A percentile compares a stretch with the other conserved stretches of the same genome.
These are phyloP conservation scores for Fusarium paranaense DNA, from an alignment of 2,329 filamentous ascomycete species.

Conservation along the genomic window DNA sequence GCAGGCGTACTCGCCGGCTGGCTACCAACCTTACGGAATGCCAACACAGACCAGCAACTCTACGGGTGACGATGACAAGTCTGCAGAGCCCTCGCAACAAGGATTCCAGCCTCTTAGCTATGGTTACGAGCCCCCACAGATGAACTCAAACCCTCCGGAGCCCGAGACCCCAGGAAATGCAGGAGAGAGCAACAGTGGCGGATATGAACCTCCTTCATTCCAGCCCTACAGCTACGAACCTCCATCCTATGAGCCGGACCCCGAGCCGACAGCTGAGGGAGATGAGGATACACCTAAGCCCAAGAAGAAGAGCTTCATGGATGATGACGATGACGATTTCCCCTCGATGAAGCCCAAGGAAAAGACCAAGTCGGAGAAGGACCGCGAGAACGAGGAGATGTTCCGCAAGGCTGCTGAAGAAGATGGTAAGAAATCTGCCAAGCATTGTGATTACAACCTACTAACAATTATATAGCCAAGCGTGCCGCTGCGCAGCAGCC, in stretches of 20 bases:
- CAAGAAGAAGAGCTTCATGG: constrained; percentile 84
- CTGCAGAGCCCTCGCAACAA: constrained; percentile 37
- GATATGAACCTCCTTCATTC: constrained; percentile 73
- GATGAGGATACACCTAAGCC: constrained; percentile 65
- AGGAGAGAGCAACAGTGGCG: constrained; percentile 51
- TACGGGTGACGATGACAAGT: constrained; percentile 15
- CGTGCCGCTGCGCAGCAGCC: constrained; percentile 62
- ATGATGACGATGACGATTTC: constrained; percentile 83
- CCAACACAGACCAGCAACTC: constrained; percentile 30
- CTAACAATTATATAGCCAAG: constrained; percentile 62
- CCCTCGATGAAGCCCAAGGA: constrained; percentile 62
- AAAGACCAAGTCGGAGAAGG: constrained; percentile 75
- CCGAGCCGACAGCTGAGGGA: constrained; percentile 52
- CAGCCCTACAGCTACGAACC: constrained; percentile 70
- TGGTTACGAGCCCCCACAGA: constrained; percentile 63
- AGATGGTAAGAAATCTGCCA: constrained; percentile 64
- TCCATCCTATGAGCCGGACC: constrained; percentile 66
- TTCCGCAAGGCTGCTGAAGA: constrained; percentile 86
- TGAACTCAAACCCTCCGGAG: constrained; percentile 40
- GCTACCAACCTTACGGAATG: constrained; percentile 47
- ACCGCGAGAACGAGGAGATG: constrained; percentile 85
- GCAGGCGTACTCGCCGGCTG: constrained; percentile 28
- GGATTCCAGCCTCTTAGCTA: constrained; percentile 61
- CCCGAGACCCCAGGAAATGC: constrained; percentile 24
- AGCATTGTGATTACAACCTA: background rate